Conservation (phyloP, 148 eudicot genomes). For the Diospyros kaki region DNA sequence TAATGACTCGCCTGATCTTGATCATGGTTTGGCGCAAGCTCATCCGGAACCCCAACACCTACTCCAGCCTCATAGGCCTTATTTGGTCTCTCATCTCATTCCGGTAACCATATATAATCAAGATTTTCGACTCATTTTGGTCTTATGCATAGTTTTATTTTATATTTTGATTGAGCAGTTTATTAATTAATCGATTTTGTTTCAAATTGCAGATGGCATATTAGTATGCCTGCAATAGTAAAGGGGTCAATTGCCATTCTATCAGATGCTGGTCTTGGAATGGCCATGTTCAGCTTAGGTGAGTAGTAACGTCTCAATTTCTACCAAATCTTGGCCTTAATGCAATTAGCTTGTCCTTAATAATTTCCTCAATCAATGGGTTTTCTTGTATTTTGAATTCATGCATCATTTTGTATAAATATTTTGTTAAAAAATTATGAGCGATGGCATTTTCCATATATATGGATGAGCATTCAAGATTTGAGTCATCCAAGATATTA, state of each 20-base stretch:
- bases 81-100: constrained; percentile 67
- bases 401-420: no score
- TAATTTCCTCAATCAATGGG: no score
- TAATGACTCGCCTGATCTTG: constrained; percentile 77
- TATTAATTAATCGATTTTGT: neutral
- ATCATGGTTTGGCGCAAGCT: constrained; percentile 85
- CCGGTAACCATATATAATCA: constrained; percentile 28
- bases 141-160: no score
- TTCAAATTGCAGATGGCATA: constrained; percentile 64
- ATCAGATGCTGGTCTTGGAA: constrained; percentile 92
- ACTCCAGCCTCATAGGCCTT: constrained; percentile 72
- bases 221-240: constrained; percentile 70
- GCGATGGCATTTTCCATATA: no score
- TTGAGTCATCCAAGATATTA: no score
- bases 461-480: no score
- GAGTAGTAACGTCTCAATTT: neutral
- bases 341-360: no score
- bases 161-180: neutral
- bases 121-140: no score
- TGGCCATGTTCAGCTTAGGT: constrained; percentile 98
- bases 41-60: constrained; percentile 80
- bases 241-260: constrained; percentile 61
- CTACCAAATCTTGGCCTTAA: no score
- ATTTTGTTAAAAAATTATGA: no score
- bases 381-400: no score